Evolutionary conservation across 108 stramenopile species (phyloP), one percentile per base, ranked within the genome.

Genomic region (Nannochloropsis gaditana): DNA sequence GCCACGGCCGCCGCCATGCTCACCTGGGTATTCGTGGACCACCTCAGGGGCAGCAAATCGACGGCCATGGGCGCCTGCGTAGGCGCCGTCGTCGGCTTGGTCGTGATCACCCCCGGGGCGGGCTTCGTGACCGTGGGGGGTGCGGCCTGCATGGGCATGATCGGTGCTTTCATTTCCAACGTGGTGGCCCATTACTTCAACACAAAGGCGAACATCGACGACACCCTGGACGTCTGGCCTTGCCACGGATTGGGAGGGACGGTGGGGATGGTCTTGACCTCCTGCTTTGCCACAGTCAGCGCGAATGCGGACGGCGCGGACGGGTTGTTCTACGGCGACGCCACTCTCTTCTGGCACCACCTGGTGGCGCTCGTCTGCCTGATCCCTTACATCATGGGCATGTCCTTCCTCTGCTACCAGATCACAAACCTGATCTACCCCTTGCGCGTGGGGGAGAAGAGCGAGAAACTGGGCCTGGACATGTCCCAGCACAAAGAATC

Each of bases 81-180:
- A 42, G 86, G 90, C 83, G 73, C 80, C 15, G 85, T 92, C 5
- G 86, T 88, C 17, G 90, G 90, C 19, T 88, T 92, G 21, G 87
- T 91, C 21, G 90, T 87, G 83, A 91, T 94, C 42, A 93, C 93
- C 50, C 87, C 91, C 31, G 91, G 91, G 9, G 45, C 84, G 31
- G 84, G 84, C 17, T 81, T 82, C 84, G 87, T 90, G 15, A 44
- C 80, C 9, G 59, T 44, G 41, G 85, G 87, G 45, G 90, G 59
- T 9, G 87, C 90, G 9, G 21, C 85, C 43, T 9, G 87, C 85
- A 87, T 90, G 43, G 90, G 86, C 44, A 43, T 83, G 21, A 84
- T 89, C 31, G 80, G 83, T 41, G 79, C 84, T 21, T 9, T 87
- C 19, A 79, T 84, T 9, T 84, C 44, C 43, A 45, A 80, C 80